Percentiles rank a stretch among this genome's conserved stretches.
Evolutionary conservation across 176 grass and related monocot genomes (phyloP).

Genomic region (Carex kokanica): DNA sequence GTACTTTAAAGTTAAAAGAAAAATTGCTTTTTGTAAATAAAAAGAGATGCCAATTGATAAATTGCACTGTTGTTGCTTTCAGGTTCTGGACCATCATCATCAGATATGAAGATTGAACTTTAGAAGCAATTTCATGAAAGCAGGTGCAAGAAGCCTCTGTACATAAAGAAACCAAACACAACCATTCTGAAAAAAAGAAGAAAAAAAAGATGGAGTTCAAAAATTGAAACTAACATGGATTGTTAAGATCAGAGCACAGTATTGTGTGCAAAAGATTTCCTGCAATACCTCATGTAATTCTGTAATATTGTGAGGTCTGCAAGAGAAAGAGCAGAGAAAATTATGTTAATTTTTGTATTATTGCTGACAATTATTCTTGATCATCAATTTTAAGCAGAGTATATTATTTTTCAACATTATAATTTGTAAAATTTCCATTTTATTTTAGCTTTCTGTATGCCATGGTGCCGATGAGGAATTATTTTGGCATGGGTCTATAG

Average conservation of each 20-base stretch:
- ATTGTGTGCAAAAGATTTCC: conserved; percentile 28
- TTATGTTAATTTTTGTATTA: conserved; percentile 28
- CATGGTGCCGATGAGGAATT: not conserved
- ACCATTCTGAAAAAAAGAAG: conserved; percentile 6
- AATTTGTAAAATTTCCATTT: conserved; percentile 3
- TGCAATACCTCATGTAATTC: conserved; percentile 9
- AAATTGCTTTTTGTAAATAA: not conserved
- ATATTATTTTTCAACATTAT: conserved; percentile 8
- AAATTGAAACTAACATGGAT: conserved; percentile 23
- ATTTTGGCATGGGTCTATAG: not conserved
- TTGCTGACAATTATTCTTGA: conserved; percentile 25
- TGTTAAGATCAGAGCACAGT: conserved; percentile 16
- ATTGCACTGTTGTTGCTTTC: not conserved
- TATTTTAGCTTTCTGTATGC: not conserved
- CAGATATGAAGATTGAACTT: conserved; percentile 21
- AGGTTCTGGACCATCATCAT: conserved; percentile 28
- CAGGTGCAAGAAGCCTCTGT: conserved; percentile 22
- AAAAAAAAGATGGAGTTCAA: not conserved
- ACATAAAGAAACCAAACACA: conserved; percentile 19
- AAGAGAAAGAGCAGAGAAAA: conserved; percentile 17
- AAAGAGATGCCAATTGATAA: conserved; percentile 5
- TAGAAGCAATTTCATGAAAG: conserved; percentile 16
- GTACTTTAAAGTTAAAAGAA: not conserved
- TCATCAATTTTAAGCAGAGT: conserved; percentile 23
- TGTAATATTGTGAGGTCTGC: conserved; percentile 30